phyloP scores from a whole-genome alignment of 1,284 basidiomycete genomes.

The Leccinum subrobustum region DNA sequence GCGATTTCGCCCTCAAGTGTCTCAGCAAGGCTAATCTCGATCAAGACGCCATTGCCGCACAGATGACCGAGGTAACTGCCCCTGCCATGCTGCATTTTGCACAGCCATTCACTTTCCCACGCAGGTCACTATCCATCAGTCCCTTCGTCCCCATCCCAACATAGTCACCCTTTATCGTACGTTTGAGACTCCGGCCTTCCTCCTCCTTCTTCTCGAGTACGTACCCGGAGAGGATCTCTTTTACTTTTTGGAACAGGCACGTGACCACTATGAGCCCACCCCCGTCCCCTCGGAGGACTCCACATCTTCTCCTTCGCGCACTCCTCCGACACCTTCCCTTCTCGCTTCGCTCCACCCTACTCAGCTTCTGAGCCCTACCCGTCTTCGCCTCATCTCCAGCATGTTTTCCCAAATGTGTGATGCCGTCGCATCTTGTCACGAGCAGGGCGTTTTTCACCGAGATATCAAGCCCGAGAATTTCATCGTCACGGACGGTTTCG shows the following conservation, averaged over 20 bases:
- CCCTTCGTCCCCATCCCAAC: slow-evolving; percentile 87
- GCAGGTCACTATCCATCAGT: slow-evolving; percentile 92
- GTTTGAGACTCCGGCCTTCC: slow-evolving; percentile 76
- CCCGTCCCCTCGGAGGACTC: slow-evolving; percentile 49
- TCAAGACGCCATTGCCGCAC: slow-evolving; percentile 81
- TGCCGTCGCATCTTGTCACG: slow-evolving; percentile 95
- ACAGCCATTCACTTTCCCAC: slow-evolving; percentile 8
- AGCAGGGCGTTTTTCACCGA: slow-evolving; percentile 88
- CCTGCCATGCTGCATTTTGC: slow-evolving; percentile 12
- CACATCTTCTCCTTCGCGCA: slow-evolving; percentile 44
- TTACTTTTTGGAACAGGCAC: slow-evolving; percentile 94
- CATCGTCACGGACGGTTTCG: slow-evolving; percentile 83
- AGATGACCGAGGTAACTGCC: slow-evolving; percentile 78
- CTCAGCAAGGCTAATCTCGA: slow-evolving; percentile 91
- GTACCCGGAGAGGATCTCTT: slow-evolving; percentile 96
- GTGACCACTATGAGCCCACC: slow-evolving; percentile 76
- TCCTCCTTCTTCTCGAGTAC: slow-evolving; percentile 84
- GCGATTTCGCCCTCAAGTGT: slow-evolving; percentile 95
- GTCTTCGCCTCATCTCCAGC: slow-evolving; percentile 88
- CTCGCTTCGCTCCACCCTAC: slow-evolving; percentile 85
- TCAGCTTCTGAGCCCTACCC: slow-evolving; percentile 81
- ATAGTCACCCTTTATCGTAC: slow-evolving; percentile 95
- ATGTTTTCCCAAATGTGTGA: slow-evolving; percentile 99
- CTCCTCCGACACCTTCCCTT: slow-evolving; percentile 92
- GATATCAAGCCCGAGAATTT: slow-evolving; percentile 99